Percentiles rank a stretch among this genome's conserved stretches.
phyloP scores from a whole-genome alignment of 768 basidiomycete species.

The Rhodotorula babjevae region DNA sequence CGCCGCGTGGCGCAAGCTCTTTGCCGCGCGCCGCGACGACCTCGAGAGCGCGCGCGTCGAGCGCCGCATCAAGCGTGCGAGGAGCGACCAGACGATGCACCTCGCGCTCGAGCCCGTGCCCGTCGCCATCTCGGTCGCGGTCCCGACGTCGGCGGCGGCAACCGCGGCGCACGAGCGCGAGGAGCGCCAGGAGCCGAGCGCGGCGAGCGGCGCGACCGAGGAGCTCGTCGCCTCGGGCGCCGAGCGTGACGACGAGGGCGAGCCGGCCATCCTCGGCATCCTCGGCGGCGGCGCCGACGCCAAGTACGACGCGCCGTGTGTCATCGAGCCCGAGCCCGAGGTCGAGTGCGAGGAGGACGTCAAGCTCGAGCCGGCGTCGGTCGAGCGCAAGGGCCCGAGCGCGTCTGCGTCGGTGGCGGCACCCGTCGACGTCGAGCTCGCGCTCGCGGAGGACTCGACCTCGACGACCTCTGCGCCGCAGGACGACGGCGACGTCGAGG shows the following conservation, averaged over 20 bases:
- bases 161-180: background rate
- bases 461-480: too few species aligned
- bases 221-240: constrained; percentile 6
- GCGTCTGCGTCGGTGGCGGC: background rate
- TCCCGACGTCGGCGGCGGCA: background rate
- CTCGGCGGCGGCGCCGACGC: background rate
- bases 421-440: background rate
- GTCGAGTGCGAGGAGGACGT: background rate
- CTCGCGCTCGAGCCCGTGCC: constrained; percentile 34
- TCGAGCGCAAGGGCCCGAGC: background rate
- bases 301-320: too few species aligned
- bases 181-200: background rate
- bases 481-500: background rate
- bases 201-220: constrained; percentile 12
- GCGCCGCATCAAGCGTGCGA: constrained; percentile 77
- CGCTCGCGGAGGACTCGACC: background rate
- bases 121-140: too few species aligned
- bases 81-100: constrained; percentile 77
- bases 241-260: background rate
- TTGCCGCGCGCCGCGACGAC: constrained; percentile 78
- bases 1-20: constrained; percentile 77
- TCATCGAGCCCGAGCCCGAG: background rate
- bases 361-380: background rate
- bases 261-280: background rate
- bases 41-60: constrained; percentile 80